Evolutionary conservation across 2,329 filamentous ascomycete species (phyloP), one percentile per base, ranked within the genome.

Genomic region (Lachnum nothofagi): DNA sequence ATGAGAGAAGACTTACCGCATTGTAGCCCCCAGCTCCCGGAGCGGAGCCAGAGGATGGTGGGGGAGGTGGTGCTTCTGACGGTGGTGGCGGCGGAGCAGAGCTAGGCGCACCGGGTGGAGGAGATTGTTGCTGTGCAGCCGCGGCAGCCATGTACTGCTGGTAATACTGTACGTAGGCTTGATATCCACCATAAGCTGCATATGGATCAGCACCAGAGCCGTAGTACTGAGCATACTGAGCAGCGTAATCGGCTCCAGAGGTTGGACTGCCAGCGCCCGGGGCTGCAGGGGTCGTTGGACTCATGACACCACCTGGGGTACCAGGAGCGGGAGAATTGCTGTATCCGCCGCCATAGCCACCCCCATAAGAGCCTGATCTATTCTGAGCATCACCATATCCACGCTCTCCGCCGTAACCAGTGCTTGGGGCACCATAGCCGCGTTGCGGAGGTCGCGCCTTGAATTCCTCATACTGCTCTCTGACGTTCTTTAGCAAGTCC

Each of bases 111-210:
- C 65, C 60, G 52, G 74, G 68, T 54, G 74, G 64, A 46, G 73
- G 71, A 39, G 52, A 37, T 43, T 53, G 53, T 52, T 74, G 69
- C 40, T 68, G 64, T 44, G 69, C 72, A 40, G 74, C 73, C 59
- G 79, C 77, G 12, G 72, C 72, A 44, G 77, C 77, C 57, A 80
- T 80, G 59, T 86, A 86, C 60, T 88, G 83, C 63, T 88, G 82
- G 60, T 89, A 89, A 68, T 86, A 84, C 59, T 86, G 83, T 55
- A 78, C 72, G 58, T 84, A 84, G 37, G 85, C 86, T 59, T 84
- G 79, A 68, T 93, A 96, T 46, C 91, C 91, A 54, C 91, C 91
- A 60, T 93, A 96, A 7, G 87, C 83, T 35, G 89, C 89, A 66
- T 96, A 96, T 0, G 91, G 91, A 63, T 96, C 89, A 54, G 79